Conservation (phyloP, 768 basidiomycete genomes). For the Dioszegia hungarica region DNA sequence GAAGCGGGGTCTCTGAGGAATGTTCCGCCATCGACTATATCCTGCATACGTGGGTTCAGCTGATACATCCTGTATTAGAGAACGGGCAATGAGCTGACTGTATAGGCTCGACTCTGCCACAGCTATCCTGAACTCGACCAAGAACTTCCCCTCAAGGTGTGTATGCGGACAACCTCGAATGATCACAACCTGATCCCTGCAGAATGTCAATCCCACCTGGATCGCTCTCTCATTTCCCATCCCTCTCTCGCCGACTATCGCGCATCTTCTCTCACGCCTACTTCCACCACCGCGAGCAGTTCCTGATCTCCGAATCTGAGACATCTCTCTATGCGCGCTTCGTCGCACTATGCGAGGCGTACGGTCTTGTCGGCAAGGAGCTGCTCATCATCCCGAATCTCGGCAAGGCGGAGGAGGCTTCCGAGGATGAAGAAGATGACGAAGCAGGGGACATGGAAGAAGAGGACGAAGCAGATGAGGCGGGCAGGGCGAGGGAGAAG, state of each 20-base stretch:
- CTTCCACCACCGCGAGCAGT: conserved; percentile 86
- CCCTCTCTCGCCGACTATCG: conserved; percentile 81
- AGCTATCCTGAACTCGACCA: conserved; percentile 80
- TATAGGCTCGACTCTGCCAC: conserved; percentile 88
- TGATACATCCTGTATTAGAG: no score
- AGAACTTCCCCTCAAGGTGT: conserved; percentile 86
- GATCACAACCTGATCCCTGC: not conserved
- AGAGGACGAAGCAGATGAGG: conserved; percentile 13
- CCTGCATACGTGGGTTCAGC: conserved; percentile 45
- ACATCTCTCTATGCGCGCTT: conserved; percentile 86
- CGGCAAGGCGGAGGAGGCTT: conserved; percentile 7
- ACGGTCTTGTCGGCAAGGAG: conserved; percentile 73
- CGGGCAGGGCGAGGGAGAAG: conserved; percentile 1
- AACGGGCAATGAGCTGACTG: no score
- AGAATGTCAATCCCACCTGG: conserved; percentile 76
- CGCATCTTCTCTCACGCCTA: conserved; percentile 96
- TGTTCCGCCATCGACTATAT: conserved; percentile 95
- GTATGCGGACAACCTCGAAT: conserved; percentile 11
- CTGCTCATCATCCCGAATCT: conserved; percentile 60
- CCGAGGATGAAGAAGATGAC: conserved; percentile 25
- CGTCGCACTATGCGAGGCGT: conserved; percentile 71
- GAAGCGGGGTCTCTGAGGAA: conserved; percentile 53
- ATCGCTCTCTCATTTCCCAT: conserved; percentile 82
- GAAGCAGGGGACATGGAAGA: conserved; percentile 20
- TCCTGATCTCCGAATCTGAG: conserved; percentile 64